These are phyloP conservation scores for Aspergillus uvarum DNA, from an alignment of 2,329 filamentous ascomycete genomes.

Conservation along the genomic window DNA sequence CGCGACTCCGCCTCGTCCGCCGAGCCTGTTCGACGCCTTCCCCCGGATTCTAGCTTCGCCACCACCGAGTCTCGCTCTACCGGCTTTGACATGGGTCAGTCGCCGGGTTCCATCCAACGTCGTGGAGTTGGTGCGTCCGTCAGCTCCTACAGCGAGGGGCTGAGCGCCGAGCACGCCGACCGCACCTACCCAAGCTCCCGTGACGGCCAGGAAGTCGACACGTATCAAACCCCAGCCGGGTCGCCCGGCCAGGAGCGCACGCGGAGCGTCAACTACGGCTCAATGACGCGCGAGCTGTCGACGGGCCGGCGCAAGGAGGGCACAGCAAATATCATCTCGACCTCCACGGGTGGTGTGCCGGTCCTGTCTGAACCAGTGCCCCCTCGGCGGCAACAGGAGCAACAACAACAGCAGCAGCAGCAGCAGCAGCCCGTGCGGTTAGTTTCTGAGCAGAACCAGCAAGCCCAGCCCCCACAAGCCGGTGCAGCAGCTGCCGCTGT, in stretches of 20 bases:
- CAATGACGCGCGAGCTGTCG: slow-evolving; percentile 39
- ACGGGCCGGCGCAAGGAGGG: slow-evolving; percentile 40
- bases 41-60: slow-evolving; percentile 10
- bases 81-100: slow-evolving; percentile 30
- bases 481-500: background rate
- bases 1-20: slow-evolving; percentile 13
- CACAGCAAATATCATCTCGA: slow-evolving; percentile 14
- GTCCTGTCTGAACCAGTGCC: slow-evolving; percentile 29
- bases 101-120: slow-evolving; percentile 29
- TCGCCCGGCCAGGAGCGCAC: slow-evolving; percentile 25
- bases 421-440: background rate
- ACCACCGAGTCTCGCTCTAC: slow-evolving; percentile 25
- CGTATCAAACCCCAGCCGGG: slow-evolving; percentile 29
- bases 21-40: slow-evolving; percentile 10
- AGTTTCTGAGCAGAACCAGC: background rate
- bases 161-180: slow-evolving; percentile 31
- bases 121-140: slow-evolving; percentile 27
- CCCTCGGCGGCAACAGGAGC: slow-evolving; percentile 16
- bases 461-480: background rate
- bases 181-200: slow-evolving; percentile 33
- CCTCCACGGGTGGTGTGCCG: slow-evolving; percentile 22
- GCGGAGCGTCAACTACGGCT: slow-evolving; percentile 24
- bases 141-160: slow-evolving; percentile 33
- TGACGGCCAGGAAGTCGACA: slow-evolving; percentile 25
- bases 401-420: background rate